Evolutionary conservation across 2,329 filamentous ascomycete genomes (phyloP).

Genomic region (Penicillium sp.): DNA sequence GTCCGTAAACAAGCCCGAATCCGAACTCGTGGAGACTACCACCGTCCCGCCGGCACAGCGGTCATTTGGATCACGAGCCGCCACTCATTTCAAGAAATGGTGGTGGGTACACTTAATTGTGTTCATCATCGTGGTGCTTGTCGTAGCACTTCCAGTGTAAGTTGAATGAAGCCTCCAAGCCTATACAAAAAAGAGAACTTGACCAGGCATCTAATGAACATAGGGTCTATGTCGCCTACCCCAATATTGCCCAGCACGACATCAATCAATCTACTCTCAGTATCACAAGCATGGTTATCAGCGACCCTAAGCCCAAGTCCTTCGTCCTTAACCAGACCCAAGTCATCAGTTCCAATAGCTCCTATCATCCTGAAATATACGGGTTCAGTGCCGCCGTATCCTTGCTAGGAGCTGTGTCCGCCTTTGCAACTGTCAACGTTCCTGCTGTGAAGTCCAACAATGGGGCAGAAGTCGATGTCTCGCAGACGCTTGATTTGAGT

Average conservation of each 20-base stretch:
- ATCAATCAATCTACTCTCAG: conserved; percentile 54
- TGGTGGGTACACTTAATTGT: conserved; percentile 58
- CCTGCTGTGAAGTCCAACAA: conserved; percentile 47
- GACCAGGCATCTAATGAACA: neutral
- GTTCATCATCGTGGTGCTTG: conserved; percentile 52
- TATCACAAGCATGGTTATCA: conserved; percentile 53
- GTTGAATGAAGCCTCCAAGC: conserved; percentile 22
- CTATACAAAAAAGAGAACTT: too few relatives aligned
- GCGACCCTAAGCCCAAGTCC: conserved; percentile 49
- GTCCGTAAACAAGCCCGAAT: conserved; percentile 15
- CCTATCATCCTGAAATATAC: conserved; percentile 56
- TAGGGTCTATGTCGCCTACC: conserved; percentile 58
- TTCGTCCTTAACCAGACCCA: conserved; percentile 52
- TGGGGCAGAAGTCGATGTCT: conserved; percentile 42
- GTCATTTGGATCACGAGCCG: conserved; percentile 27
- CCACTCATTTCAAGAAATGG: conserved; percentile 43
- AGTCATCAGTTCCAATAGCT: conserved; percentile 49
- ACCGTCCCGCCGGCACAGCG: conserved; percentile 16
- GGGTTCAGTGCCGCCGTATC: conserved; percentile 54
- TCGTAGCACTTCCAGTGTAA: conserved; percentile 59
- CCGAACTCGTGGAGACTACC: conserved; percentile 22
- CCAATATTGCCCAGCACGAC: conserved; percentile 56
- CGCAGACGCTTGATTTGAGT: conserved; percentile 47
- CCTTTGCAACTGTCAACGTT: conserved; percentile 49
- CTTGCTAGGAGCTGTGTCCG: conserved; percentile 41